Evolutionary conservation across 73 alveolate species (phyloP).

Genomic region (Paramecium biaurelia): DNA sequence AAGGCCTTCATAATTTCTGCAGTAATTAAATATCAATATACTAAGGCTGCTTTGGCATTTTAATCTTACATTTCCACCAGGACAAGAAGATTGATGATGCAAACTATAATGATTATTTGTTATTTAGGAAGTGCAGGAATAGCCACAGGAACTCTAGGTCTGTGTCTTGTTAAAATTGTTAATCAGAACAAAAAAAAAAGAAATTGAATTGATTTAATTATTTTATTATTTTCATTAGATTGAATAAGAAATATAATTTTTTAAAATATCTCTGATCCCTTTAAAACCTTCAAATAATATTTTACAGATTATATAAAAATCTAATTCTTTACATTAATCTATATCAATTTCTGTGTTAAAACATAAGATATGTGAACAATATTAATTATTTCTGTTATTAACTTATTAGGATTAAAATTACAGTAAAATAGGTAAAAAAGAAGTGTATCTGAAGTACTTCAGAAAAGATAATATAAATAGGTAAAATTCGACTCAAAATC

Average conservation of each 20-base stretch:
- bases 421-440: no score
- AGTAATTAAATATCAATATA: background rate
- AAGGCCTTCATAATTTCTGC: constrained; percentile 10
- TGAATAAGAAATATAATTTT: background rate
- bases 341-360: no score
- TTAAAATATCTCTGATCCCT: background rate
- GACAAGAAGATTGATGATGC: constrained; percentile 44
- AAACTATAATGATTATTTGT: constrained; percentile 2
- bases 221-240: background rate
- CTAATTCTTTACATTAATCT: no score
- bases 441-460: no score
- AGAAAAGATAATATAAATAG: no score
- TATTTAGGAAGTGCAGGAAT: constrained; percentile 35
- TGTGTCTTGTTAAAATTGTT: background rate
- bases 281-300: no score
- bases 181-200: background rate
- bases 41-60: background rate
- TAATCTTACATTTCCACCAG: background rate
- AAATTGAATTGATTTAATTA: background rate
- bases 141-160: constrained; percentile 14
- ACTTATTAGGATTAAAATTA: no score
- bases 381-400: no score
- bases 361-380: no score
- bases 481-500: no score
- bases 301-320: no score